Conservation (phyloP, 2,329 filamentous ascomycete species). For the Endothia cerciana region DNA sequence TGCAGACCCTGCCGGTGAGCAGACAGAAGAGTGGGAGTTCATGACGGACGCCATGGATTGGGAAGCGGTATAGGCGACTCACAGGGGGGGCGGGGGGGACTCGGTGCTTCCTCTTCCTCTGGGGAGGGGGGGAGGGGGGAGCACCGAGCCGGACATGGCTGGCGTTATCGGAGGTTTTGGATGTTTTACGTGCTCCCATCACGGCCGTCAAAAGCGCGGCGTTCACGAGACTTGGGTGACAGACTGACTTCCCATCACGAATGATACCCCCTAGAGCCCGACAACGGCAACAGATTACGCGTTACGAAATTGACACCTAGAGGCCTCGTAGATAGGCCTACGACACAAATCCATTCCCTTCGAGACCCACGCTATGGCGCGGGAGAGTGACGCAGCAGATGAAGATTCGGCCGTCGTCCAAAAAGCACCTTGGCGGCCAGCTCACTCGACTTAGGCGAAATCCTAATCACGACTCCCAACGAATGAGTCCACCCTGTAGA, state of each 20-base stretch:
- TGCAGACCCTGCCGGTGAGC: slow-evolving; percentile 28
- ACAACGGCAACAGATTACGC: neutral
- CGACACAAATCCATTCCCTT: neutral
- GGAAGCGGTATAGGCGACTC: slow-evolving; percentile 44
- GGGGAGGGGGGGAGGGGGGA: too few species aligned
- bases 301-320: slow-evolving; percentile 2
- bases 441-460: too few species aligned
- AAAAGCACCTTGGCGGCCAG: too few species aligned
- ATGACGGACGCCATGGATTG: slow-evolving; percentile 65
- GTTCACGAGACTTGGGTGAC: neutral
- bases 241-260: slow-evolving; percentile 4
- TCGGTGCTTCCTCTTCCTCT: neutral
- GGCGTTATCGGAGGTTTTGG: neutral
- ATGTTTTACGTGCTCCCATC: neutral
- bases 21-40: slow-evolving; percentile 54
- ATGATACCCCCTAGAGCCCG: slow-evolving; percentile 12
- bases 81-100: neutral
- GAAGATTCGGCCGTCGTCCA: neutral
- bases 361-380: neutral
- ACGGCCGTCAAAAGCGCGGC: neutral
- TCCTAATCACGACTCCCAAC: too few species aligned
- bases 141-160: too few species aligned
- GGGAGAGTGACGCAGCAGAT: neutral
- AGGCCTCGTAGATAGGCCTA: neutral
- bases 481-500: neutral